Percentiles rank a stretch among this genome's conserved stretches.
Conservation (phyloP, 805 yeast genomes). For the Vanderwaltozyma verrucispora region DNA sequence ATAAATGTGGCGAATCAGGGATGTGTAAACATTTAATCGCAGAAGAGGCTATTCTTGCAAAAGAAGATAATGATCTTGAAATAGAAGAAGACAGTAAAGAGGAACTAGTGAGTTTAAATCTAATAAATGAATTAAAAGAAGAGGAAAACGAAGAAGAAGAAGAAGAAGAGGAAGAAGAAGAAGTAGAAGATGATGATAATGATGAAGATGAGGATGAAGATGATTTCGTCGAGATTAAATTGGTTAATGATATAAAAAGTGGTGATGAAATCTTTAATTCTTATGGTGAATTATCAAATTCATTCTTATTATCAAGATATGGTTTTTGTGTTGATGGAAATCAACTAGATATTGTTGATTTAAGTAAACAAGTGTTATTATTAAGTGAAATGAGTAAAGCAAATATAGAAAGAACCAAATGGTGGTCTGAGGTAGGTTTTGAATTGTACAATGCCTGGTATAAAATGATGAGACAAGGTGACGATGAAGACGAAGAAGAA, state of each 20-base stretch:
- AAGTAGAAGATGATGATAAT: conserved; percentile 14
- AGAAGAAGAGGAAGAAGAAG: conserved; percentile 9
- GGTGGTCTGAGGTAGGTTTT: conserved; percentile 19
- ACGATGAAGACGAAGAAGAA: conserved; percentile 10
- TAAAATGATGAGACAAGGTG: conserved; percentile 7
- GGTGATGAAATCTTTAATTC: conserved; percentile 69
- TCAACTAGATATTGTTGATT: conserved; percentile 32
- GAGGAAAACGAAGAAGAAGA: conserved; percentile 5
- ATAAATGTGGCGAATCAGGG: conserved; percentile 36
- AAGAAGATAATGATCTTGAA: conserved; percentile 8
- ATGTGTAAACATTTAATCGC: conserved; percentile 33
- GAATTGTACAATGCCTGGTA: conserved; percentile 11
- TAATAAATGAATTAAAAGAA: conserved; percentile 23
- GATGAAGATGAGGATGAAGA: conserved; percentile 25
- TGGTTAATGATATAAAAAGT: conserved; percentile 33
- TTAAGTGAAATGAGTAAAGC: conserved; percentile 7
- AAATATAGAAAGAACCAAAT: conserved; percentile 10
- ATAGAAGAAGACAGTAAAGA: conserved; percentile 10
- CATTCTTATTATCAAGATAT: conserved; percentile 59
- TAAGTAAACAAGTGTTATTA: conserved; percentile 32
- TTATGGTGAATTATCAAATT: conserved; percentile 65
- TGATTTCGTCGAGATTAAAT: conserved; percentile 61
- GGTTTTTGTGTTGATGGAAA: conserved; percentile 60
- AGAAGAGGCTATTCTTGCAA: conserved; percentile 11
- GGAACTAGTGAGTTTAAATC: conserved; percentile 18